Base-by-base conservation (phyloP, 2,329 filamentous ascomycete species). In the Metarhizium sp. region DNA sequence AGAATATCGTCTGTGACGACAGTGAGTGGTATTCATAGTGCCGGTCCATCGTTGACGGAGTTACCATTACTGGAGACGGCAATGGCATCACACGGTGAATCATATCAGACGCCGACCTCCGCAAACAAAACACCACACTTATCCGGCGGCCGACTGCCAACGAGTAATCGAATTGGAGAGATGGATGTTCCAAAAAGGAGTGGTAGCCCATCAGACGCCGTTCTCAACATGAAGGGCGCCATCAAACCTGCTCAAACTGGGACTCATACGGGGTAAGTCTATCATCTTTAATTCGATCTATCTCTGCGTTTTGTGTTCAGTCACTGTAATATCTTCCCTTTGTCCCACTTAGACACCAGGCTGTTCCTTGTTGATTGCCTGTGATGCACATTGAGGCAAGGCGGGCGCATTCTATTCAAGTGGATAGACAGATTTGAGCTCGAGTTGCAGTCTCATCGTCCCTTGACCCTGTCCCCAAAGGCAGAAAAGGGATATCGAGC, bases 1-100 rank as follows among this genome's bases (percentile, higher is more conserved):
- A 71, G 78, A 42, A 71, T 79, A 51, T 81, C 79, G 2, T 82
- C 79, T 0, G 69, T 76, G 47, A 81, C 79, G 1, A 81, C 78
- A 0, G 69, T 77, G 25, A 74, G 74, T 52, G 73, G 74, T 10
- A 64, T 69, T 7, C 69, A 72, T 55, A 63, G 67, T 13, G 62
- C 71, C 45, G 65, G 64, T 14, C 61, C 67, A 10, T 64, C 69
- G 6, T 59, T 69, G 20, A 64, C 68, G 25, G 73, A 78, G 48
- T 65, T 73, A 43, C 68, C 70, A 5, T 62, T 66, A 4, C 61
- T 71, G 18, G 73, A 76, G 52, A 64, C 68, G 20, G 73, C 67
- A 55, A 59, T 69, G 45, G 67, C 65, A 13, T 61, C 64, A 43
- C 56, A 62, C 49, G 60, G 63, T 38, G 63, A 62, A 46, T 54